Conservation (phyloP, 768 basidiomycete genomes). For the Rhodotorula sphaerocarpa region DNA sequence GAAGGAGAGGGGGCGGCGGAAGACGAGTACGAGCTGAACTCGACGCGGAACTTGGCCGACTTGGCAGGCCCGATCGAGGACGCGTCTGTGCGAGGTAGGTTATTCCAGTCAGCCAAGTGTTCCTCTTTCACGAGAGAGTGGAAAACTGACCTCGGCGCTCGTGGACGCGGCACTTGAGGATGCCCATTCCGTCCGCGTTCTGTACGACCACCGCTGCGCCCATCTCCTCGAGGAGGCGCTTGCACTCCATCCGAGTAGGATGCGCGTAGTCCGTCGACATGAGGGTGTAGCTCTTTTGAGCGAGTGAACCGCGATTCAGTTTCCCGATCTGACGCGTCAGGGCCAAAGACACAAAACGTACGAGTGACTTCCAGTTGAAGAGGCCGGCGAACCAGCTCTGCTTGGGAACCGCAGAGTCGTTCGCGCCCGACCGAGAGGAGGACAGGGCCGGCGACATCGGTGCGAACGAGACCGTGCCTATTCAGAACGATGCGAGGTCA, state of each 20-base stretch:
- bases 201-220: constrained; percentile 62
- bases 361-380: constrained; percentile 72
- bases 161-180: constrained; percentile 69
- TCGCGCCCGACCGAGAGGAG: constrained; percentile 5
- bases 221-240: constrained; percentile 61
- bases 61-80: constrained; percentile 48
- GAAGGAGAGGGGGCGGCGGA: constrained; percentile 7
- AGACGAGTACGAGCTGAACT: constrained; percentile 49
- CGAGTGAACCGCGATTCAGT: too few relatives aligned
- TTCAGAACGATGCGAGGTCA: background rate
- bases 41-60: constrained; percentile 72
- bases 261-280: constrained; percentile 47
- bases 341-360: constrained; percentile 56
- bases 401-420: constrained; percentile 48
- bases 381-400: constrained; percentile 78
- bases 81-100: constrained; percentile 42
- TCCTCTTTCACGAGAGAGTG: background rate
- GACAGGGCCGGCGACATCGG: constrained; percentile 22
- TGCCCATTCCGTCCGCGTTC: constrained; percentile 56
- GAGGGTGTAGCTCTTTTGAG: constrained; percentile 43
- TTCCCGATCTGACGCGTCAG: too few relatives aligned
- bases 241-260: constrained; percentile 65
- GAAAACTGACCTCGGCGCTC: constrained; percentile 50
- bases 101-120: constrained; percentile 2
- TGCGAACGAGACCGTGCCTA: constrained; percentile 22